A percentile compares a stretch with the other conserved stretches of the same genome.
Evolutionary conservation across 768 basidiomycete species (phyloP).

Genomic region (Phallus indusiatus): DNA sequence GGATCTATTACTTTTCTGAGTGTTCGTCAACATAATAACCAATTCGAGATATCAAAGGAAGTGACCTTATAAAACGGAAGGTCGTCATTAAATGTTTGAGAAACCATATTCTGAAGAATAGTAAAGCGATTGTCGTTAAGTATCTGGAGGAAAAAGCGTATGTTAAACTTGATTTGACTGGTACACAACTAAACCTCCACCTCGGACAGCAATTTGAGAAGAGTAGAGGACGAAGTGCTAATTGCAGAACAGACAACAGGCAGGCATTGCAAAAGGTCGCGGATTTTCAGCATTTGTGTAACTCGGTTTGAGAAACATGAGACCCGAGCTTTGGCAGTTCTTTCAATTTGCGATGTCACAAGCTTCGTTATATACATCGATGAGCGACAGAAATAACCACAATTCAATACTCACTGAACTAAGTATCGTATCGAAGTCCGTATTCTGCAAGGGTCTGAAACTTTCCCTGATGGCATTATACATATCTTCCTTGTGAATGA

Average conservation of each 20-base stretch:
- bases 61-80: conserved; percentile 48
- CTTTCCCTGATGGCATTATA: conserved; percentile 62
- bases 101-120: conserved; percentile 50
- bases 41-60: neutral
- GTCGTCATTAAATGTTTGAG: conserved; percentile 65
- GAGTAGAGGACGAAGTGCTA: conserved; percentile 41
- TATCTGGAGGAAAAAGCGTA: conserved; percentile 35
- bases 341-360: neutral
- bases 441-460: conserved; percentile 60
- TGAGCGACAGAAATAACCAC: neutral
- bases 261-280: conserved; percentile 59
- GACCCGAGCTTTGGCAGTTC: conserved; percentile 47
- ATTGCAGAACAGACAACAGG: conserved; percentile 58
- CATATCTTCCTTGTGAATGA: conserved; percentile 66
- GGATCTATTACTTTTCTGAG: conserved; percentile 52
- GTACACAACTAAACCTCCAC: conserved; percentile 26
- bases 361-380: neutral
- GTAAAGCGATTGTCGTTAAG: conserved; percentile 63
- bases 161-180: neutral
- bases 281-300: conserved; percentile 69
- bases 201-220: conserved; percentile 53
- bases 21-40: neutral
- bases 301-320: conserved; percentile 58
- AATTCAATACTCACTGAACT: conserved; percentile 37
- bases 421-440: conserved; percentile 86